phyloP scores from a whole-genome alignment of 768 basidiomycete genomes.

The Pleurotus giganteus region DNA sequence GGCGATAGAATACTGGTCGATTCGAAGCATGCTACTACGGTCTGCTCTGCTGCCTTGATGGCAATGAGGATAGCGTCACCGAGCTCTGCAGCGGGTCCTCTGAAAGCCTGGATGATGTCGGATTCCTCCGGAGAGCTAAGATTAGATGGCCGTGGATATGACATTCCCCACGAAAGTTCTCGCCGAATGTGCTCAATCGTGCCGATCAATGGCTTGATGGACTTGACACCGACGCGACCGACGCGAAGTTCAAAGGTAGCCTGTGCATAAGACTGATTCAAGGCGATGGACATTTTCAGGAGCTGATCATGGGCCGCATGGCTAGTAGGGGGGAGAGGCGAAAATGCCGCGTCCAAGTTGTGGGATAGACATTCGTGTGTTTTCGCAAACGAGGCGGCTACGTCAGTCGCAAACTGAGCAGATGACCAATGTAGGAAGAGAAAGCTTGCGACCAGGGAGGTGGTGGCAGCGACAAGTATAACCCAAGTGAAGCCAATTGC shows the following conservation, averaged over 20 bases:
- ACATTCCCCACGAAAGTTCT: slow-evolving; percentile 42
- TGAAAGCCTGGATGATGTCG: slow-evolving; percentile 19
- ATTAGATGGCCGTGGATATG: slow-evolving; percentile 16
- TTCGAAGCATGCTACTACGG: slow-evolving; percentile 29
- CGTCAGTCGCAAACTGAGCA: slow-evolving; percentile 38
- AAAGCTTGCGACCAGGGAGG: slow-evolving; percentile 35
- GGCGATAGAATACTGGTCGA: slow-evolving; percentile 1
- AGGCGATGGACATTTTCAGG: slow-evolving; percentile 31
- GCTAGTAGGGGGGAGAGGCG: too few relatives aligned
- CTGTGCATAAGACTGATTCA: slow-evolving; percentile 41
- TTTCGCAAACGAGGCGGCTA: slow-evolving; percentile 30
- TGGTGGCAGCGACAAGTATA: slow-evolving; percentile 32
- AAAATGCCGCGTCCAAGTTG: too few relatives aligned
- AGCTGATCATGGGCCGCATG: slow-evolving; percentile 23
- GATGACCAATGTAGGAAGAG: slow-evolving; percentile 39
- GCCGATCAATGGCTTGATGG: slow-evolving; percentile 39
- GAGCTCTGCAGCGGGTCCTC: slow-evolving; percentile 28
- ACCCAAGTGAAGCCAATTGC: slow-evolving; percentile 39
- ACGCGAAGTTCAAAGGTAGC: slow-evolving; percentile 45
- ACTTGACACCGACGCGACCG: slow-evolving; percentile 40
- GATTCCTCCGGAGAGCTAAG: slow-evolving; percentile 11
- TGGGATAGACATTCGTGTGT: slow-evolving; percentile 31
- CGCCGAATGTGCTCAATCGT: slow-evolving; percentile 44
- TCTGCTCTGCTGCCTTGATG: slow-evolving; percentile 30
- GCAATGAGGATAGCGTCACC: slow-evolving; percentile 32